These are phyloP conservation scores for Saccharomyces jurei DNA, from an alignment of 805 yeast genomes.

Conservation along the genomic window DNA sequence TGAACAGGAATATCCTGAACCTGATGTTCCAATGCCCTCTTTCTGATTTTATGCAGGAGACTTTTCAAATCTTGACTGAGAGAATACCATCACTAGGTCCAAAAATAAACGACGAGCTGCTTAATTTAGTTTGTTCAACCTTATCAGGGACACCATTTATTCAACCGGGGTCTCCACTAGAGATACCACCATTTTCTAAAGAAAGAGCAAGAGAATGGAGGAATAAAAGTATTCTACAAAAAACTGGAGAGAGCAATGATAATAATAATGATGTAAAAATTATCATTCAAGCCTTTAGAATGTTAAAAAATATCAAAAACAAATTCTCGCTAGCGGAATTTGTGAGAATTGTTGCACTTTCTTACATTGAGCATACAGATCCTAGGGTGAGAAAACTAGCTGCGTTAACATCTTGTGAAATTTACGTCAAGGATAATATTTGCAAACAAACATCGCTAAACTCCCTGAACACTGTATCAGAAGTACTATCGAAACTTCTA, in stretches of 20 bases:
- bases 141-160: constrained; percentile 70
- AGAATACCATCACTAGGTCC: constrained; percentile 71
- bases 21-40: constrained; percentile 73
- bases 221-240: constrained; percentile 59
- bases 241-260: constrained; percentile 39
- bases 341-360: constrained; percentile 69
- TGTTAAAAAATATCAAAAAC: constrained; percentile 64
- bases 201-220: constrained; percentile 68
- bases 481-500: constrained; percentile 68
- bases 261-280: constrained; percentile 41
- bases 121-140: constrained; percentile 62
- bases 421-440: constrained; percentile 71
- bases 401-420: constrained; percentile 67
- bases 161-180: constrained; percentile 81
- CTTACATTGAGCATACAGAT: constrained; percentile 69
- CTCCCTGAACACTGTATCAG: constrained; percentile 72
- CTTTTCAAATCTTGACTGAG: constrained; percentile 55
- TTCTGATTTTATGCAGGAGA: constrained; percentile 64
- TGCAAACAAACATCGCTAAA: constrained; percentile 74
- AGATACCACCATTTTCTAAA: constrained; percentile 46
- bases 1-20: constrained; percentile 69
- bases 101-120: constrained; percentile 56
- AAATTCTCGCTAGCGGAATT: constrained; percentile 73
- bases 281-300: constrained; percentile 69
- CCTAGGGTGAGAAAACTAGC: constrained; percentile 74